Percentiles rank a stretch among this genome's conserved stretches.
phyloP scores from a whole-genome alignment of 352 stramenopile genomes.

The Globisporangium nunn region DNA sequence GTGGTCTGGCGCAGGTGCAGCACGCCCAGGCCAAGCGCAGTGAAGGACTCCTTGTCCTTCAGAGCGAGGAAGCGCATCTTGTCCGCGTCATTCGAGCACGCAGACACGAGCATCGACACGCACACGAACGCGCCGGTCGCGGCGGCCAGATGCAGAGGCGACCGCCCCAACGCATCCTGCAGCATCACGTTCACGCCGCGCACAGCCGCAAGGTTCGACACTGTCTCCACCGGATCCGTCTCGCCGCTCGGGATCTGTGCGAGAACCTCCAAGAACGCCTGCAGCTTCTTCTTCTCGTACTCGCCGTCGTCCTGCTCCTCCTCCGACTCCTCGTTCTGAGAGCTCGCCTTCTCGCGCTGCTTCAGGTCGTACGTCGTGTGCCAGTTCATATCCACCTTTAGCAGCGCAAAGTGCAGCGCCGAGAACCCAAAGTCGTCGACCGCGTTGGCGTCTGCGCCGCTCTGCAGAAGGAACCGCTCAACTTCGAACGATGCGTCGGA shows the following conservation, averaged over 20 bases:
- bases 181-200: constrained; percentile 27
- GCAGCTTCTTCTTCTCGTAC: constrained; percentile 42
- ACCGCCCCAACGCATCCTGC: constrained; percentile 46
- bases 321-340: constrained; percentile 13
- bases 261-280: constrained; percentile 35
- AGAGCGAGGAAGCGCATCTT: constrained; percentile 29
- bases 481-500: constrained; percentile 74
- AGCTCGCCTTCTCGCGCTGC: constrained; percentile 21
- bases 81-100: constrained; percentile 12
- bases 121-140: constrained; percentile 73
- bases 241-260: constrained; percentile 29
- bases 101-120: constrained; percentile 48
- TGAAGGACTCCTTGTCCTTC: constrained; percentile 39
- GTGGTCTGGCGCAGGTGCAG: constrained; percentile 57
- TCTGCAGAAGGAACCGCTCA: constrained; percentile 59
- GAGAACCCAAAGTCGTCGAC: constrained; percentile 55
- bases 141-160: constrained; percentile 56
- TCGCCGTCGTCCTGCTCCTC: constrained; percentile 28
- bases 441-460: constrained; percentile 39
- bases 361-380: constrained; percentile 37
- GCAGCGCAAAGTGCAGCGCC: constrained; percentile 56
- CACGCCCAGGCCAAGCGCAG: constrained; percentile 46
- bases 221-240: constrained; percentile 67
- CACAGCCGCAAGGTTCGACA: constrained; percentile 58
- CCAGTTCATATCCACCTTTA: constrained; percentile 69